Base-by-base conservation (phyloP, 108 stramenopile genomes). In the Skeletonema grethae region DNA sequence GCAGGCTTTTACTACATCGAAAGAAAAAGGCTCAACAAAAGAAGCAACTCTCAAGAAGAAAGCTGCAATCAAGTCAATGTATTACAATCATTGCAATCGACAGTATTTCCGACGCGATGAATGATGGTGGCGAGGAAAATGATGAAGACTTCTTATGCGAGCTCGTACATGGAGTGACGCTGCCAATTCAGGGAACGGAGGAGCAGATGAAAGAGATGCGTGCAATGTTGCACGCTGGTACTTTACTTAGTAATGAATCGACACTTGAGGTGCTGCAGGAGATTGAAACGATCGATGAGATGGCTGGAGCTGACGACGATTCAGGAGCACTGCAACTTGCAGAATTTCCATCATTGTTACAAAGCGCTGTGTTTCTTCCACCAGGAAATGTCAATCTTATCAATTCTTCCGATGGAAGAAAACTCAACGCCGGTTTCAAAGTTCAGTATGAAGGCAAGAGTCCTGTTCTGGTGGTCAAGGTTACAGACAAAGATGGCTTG, bases 81-180 rank as follows among this genome's bases (percentile, higher is more conserved):
- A 48, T 20, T 4, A 48, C 3, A 7, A 18, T 48, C 46, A 48
- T 48, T 18, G 46, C 46, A 48, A 48, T 48, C 46, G 46, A 48
- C 18, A 20, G 18, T 20, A 34, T 60, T 16, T 34, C 59, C 25
- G 59, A 60, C 1, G 59, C 13, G 25, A 25, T 20, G 15, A 20
- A 8, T 36, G 59, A 34, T 15, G n/a, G 13, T 7, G 24, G n/a
- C n/a, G 25, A n/a, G 9, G 45, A 29, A 48, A 30, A 55, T 5
- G 76, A 63, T 20, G 76, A 77, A 61, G 64, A 70, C 25, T 70
- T 77, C 45, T n/a, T 70, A 16, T 77, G 76, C 45, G 69, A 77
- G 50, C 63, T 63, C 11, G 24, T 55, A 2, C 36, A 60, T 69
- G 78, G 73, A 50, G 15, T 41, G 4, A 38, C 58, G 25, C 25